phyloP scores from a whole-genome alignment of 495 filamentous ascomycete genomes.

The Immersiella caudata region DNA sequence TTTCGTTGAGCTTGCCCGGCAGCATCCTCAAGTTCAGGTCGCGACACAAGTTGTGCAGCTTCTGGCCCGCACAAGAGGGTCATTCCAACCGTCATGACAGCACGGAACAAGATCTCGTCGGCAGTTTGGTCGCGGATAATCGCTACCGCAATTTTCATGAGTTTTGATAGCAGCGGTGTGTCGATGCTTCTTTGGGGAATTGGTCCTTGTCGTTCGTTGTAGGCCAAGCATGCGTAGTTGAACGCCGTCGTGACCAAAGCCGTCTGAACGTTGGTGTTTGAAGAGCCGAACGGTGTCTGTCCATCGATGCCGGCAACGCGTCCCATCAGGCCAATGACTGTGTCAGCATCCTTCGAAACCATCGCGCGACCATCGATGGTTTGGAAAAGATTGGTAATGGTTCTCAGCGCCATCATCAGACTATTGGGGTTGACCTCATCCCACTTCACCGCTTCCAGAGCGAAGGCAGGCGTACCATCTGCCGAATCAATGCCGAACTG shows the following conservation, averaged over 20 bases:
- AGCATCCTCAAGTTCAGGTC: constrained; percentile 49
- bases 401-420: constrained; percentile 81
- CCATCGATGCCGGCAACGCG: constrained; percentile 53
- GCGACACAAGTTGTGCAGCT: constrained; percentile 47
- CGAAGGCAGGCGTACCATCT: constrained; percentile 33
- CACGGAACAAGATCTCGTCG: constrained; percentile 79
- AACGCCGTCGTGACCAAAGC: constrained; percentile 82
- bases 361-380: constrained; percentile 69
- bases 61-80: constrained; percentile 59
- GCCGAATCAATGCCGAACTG: constrained; percentile 38
- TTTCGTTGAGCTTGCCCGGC: constrained; percentile 46
- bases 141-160: constrained; percentile 55
- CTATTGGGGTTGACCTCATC: constrained; percentile 60
- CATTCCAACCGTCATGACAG: constrained; percentile 82
- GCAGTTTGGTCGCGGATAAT: constrained; percentile 69
- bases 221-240: constrained; percentile 74
- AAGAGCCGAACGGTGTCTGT: constrained; percentile 50
- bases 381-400: constrained; percentile 85
- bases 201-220: constrained; percentile 30
- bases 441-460: constrained; percentile 20
- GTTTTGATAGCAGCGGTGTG: constrained; percentile 18
- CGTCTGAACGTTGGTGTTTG: constrained; percentile 80
- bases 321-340: constrained; percentile 46
- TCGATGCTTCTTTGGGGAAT: constrained; percentile 20
- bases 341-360: constrained; percentile 60